These are phyloP conservation scores for Lotus japonicus DNA, from an alignment of 306 rosid species.

Conservation along the genomic window DNA sequence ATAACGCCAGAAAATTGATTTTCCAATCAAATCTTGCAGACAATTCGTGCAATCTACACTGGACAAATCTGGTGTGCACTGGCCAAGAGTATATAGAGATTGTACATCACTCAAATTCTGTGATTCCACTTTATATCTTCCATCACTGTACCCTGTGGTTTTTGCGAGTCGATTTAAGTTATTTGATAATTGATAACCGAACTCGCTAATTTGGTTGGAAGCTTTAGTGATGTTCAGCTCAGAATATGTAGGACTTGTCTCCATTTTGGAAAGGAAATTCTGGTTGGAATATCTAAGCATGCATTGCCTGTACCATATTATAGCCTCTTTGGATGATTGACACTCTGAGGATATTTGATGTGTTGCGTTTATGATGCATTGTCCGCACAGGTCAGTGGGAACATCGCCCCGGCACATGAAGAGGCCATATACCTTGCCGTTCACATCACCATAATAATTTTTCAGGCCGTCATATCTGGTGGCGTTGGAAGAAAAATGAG, in stretches of 20 bases:
- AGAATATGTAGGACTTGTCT: not conserved
- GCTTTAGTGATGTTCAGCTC: not conserved
- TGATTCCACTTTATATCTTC: not conserved
- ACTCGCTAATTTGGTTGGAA: no score
- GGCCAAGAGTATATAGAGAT: conserved; percentile 5
- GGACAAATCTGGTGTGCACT: conserved; percentile 16
- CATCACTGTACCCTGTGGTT: not conserved
- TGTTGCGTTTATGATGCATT: conserved; percentile 5
- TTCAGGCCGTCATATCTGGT: not conserved
- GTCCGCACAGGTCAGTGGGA: not conserved
- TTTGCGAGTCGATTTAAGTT: not conserved
- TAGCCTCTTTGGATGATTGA: not conserved
- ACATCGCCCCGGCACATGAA: conserved; percentile 28
- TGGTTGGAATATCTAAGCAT: conserved; percentile 11
- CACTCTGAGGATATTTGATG: not conserved
- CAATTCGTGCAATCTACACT: conserved; percentile 3
- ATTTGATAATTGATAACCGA: not conserved
- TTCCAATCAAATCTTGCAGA: not conserved
- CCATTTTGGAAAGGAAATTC: not conserved
- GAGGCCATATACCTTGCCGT: not conserved
- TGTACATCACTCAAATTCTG: not conserved
- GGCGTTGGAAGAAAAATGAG: conserved; percentile 21
- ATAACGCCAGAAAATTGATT: conserved; percentile 1
- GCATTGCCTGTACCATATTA: conserved; percentile 23
- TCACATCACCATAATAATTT: not conserved